These are phyloP conservation scores for Tephrocybe sp. DNA, from an alignment of 768 basidiomycete genomes.

Conservation along the genomic window DNA sequence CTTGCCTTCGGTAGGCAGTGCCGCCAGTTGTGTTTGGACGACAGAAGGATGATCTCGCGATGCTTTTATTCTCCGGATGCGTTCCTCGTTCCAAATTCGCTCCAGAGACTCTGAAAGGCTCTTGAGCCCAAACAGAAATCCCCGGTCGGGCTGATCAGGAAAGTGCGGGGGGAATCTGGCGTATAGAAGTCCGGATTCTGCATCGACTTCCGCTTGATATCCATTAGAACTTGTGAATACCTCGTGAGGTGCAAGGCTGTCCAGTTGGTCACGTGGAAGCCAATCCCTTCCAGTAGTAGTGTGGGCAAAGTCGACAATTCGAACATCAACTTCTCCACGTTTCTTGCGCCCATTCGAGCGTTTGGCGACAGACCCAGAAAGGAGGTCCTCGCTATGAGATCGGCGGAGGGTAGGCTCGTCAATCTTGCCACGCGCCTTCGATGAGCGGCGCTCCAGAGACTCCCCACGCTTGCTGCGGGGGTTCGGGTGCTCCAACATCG, in stretches of 20 bases:
- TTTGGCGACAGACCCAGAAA: slow-evolving; percentile 64
- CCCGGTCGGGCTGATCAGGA: slow-evolving; percentile 86
- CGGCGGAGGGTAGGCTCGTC: slow-evolving; percentile 59
- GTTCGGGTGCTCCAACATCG: slow-evolving; percentile 62
- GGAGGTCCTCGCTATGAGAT: slow-evolving; percentile 78
- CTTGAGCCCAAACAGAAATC: slow-evolving; percentile 90
- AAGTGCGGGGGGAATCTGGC: slow-evolving; percentile 96
- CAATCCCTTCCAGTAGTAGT: slow-evolving; percentile 96
- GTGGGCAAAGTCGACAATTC: slow-evolving; percentile 98
- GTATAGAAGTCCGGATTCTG: slow-evolving; percentile 78
- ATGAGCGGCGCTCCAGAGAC: slow-evolving; percentile 62
- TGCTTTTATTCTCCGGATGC: slow-evolving; percentile 63
- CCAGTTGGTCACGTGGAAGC: slow-evolving; percentile 58
- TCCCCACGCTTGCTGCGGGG: slow-evolving; percentile 76
- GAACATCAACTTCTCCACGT: slow-evolving; percentile 91
- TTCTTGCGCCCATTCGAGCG: slow-evolving; percentile 67
- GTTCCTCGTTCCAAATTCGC: slow-evolving; percentile 86
- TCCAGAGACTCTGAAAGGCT: slow-evolving; percentile 76
- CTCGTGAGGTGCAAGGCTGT: slow-evolving; percentile 42
- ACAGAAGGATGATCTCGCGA: slow-evolving; percentile 56
- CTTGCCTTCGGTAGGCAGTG: slow-evolving; percentile 69
- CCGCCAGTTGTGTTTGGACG: slow-evolving; percentile 53
- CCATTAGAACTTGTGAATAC: slow-evolving; percentile 63
- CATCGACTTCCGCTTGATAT: slow-evolving; percentile 81
- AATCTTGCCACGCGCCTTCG: slow-evolving; percentile 41